Base-by-base conservation (phyloP, 2,329 filamentous ascomycete species). In the Escovopsis sp. region DNA sequence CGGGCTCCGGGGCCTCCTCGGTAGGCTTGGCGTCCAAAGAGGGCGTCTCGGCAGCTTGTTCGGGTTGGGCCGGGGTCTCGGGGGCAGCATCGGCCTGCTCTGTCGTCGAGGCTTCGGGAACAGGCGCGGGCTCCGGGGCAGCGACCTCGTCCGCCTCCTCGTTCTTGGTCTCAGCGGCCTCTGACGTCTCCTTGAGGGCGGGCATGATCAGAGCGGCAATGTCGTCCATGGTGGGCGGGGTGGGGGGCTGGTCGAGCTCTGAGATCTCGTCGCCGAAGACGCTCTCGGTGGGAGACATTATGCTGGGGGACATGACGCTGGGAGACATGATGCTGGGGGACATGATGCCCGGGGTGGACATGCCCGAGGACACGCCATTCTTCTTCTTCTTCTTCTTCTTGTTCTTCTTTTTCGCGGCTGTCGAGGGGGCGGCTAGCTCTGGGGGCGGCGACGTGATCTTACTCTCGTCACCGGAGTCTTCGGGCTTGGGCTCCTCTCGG, bases 321-420 rank as follows among this genome's bases (percentile, higher is more conserved):
- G 27, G 27, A 9, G 27, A 30, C 27, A 30, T 30, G 7, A 29
- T 11, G 27, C 27, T 8, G 27, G 27, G 27, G 27, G 27, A 29
- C 27, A 29, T 29, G 27, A 30, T 11, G 3, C 27, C 27, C 8
- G 20, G 20, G 20, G 20, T 20, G 20, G 20, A 20, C 20, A 35
- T 39, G 14, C 45, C 43, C 6, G 43, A 45, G 7, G 38, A 34
- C 40, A 41, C 43, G 14, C 34, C 34, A 32, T 41, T 41, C 15
- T n/a, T 41, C 41, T 43, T 45, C 44, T 43, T 47, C 43, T 42
- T 45, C 40, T 47, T 42, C 43, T 43, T 45, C 31, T 43, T 45
- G 30, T 40, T 45, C 39, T 39, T 47, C 41, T 45, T 43, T 16
- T 45, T 41, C 35, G 43, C 43, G 13, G 29, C 42, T 11, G 37